Conservation (phyloP, 768 basidiomycete genomes). For the Lentinula edodes region DNA sequence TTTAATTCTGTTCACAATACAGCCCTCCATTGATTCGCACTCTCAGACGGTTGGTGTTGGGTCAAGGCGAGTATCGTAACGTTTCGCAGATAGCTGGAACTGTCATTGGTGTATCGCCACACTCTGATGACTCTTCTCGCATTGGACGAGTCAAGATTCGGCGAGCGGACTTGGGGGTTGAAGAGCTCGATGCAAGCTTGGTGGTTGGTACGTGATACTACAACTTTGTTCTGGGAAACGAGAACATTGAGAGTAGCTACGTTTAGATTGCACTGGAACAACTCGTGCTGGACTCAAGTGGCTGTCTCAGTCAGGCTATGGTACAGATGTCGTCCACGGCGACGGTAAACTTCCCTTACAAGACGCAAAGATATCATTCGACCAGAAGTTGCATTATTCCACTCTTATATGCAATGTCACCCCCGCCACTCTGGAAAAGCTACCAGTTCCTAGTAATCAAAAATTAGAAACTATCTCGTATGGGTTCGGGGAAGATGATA, state of each 20-base stretch:
- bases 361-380: slow-evolving; percentile 9
- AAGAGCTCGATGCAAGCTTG: slow-evolving; percentile 9
- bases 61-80: slow-evolving; percentile 9
- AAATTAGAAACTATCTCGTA: slow-evolving; percentile 1
- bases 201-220: slow-evolving; percentile 13
- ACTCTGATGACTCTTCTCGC: neutral
- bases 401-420: slow-evolving; percentile 11
- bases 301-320: slow-evolving; percentile 10
- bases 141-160: slow-evolving; percentile 11
- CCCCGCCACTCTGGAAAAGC: slow-evolving; percentile 1
- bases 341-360: neutral
- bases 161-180: neutral
- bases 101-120: slow-evolving; percentile 8
- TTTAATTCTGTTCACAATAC: neutral
- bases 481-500: slow-evolving; percentile 3
- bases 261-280: slow-evolving; percentile 16
- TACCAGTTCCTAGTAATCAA: slow-evolving; percentile 10
- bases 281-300: slow-evolving; percentile 13
- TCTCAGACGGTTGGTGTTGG: slow-evolving; percentile 11
- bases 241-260: neutral
- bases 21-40: neutral
- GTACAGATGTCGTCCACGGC: neutral
- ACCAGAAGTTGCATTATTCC: slow-evolving; percentile 15
- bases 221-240: neutral
- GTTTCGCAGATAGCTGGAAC: slow-evolving; percentile 17